Evolutionary conservation across 805 yeast species (phyloP).

Genomic region (Candida loeiensis): DNA sequence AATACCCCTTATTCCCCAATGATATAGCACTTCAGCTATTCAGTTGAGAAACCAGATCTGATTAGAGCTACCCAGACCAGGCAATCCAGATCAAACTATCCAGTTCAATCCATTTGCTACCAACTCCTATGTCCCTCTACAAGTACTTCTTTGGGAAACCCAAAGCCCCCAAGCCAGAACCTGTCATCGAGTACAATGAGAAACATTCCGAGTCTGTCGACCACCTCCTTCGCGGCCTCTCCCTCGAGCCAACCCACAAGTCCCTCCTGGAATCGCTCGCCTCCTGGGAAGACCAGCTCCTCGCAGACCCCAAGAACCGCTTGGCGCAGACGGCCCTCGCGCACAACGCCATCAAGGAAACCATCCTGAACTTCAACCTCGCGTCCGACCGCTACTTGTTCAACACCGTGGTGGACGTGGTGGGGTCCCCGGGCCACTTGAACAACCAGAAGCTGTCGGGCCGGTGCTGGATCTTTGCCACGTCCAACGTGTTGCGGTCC

Average conservation of each 20-base stretch:
- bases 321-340: slow-evolving; percentile 55
- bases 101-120: too few relatives aligned
- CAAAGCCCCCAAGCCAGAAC: neutral
- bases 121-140: slow-evolving; percentile 1
- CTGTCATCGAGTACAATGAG: neutral
- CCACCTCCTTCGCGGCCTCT: slow-evolving; percentile 4
- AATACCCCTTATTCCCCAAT: neutral
- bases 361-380: slow-evolving; percentile 3
- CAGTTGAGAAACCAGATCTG: neutral
- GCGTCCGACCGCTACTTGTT: slow-evolving; percentile 23
- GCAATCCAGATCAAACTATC: neutral
- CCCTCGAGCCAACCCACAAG: neutral
- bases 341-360: slow-evolving; percentile 39
- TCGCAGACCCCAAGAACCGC: slow-evolving; percentile 46
- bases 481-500: slow-evolving; percentile 68
- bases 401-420: slow-evolving; percentile 32
- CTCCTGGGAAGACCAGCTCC: slow-evolving; percentile 45
- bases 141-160: slow-evolving; percentile 6
- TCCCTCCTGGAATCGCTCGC: slow-evolving; percentile 6
- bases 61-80: neutral
- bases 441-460: slow-evolving; percentile 72
- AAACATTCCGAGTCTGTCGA: neutral
- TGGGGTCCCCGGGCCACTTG: slow-evolving; percentile 34
- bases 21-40: neutral
- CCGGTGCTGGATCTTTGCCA: slow-evolving; percentile 87